Evolutionary conservation across 2,329 filamentous ascomycete genomes (phyloP), one percentile per base, ranked within the genome.

Genomic region (Ophiostoma tasmaniense): DNA sequence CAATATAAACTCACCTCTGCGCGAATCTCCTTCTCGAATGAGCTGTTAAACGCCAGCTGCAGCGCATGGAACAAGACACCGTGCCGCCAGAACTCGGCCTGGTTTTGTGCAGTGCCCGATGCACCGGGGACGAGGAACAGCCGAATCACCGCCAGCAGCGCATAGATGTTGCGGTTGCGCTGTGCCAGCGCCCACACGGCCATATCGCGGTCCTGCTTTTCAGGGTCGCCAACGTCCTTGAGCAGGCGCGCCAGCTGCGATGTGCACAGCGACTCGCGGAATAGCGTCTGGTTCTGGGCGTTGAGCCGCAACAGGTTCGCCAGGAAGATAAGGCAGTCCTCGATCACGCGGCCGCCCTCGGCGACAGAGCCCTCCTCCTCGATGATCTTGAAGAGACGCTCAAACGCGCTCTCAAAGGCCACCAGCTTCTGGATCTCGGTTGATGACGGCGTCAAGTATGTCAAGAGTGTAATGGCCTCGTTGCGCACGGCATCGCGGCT

Each of bases 361-460:
- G 84, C 84, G 62, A 99, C 81, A 1, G 89, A 90, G 0, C 95
- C 95, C 75, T 99, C 95, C 0, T 84, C 82, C 73, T 89, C 85
- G 67, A 99, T 91, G 67, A 98, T 89, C 62, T 83, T 83, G 76
- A 98, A 97, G 33, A 96, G 82, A 61, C 90, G 88, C 71, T 95
- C 92, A 74, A 97, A 98, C 0, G 93, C 92, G 82, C 92, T 94
- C 75, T 97, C 93, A 73, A 97, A 98, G 0, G 93, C 95, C 30
- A 98, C 93, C 1, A 98, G 84, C 78, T 98, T 98, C 76, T 98
- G 93, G 67, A 99, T 86, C 74, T 98, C 93, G 59, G 89, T 81
- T 10, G 94, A 97, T 0, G 89, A 89, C 37, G 92, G 91, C 0
- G 95, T 97, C 37, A 99, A 83, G 69, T 93, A 91, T 39, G 91